Conservation (phyloP, 2,329 filamentous ascomycete genomes). For the Ciborinia camelliae region DNA sequence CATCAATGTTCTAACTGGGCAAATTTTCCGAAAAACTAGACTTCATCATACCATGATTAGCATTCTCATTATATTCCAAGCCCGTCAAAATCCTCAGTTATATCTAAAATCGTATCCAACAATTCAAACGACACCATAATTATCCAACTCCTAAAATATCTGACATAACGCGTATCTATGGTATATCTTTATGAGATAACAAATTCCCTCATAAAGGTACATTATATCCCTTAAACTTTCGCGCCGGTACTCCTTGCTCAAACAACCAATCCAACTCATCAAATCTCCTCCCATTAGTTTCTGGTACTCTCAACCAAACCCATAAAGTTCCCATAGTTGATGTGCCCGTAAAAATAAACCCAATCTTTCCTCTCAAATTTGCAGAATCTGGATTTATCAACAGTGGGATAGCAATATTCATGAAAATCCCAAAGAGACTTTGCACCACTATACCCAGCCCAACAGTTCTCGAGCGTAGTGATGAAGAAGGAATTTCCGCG, state of each 20-base stretch:
- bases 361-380: slow-evolving; percentile 16
- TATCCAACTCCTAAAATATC: neutral
- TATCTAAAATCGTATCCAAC: neutral
- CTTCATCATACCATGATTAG: neutral
- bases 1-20: neutral
- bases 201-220: neutral
- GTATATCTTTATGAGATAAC: neutral
- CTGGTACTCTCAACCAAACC: slow-evolving; percentile 15
- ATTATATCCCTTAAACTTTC: slow-evolving; percentile 10
- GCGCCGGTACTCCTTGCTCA: slow-evolving; percentile 12
- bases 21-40: neutral
- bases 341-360: slow-evolving; percentile 16
- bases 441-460: slow-evolving; percentile 18
- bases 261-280: slow-evolving; percentile 19
- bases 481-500: slow-evolving; percentile 15
- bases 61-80: neutral
- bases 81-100: neutral
- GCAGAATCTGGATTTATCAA: slow-evolving; percentile 17
- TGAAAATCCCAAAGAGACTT: slow-evolving; percentile 13
- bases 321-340: neutral
- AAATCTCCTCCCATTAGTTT: slow-evolving; percentile 11
- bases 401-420: slow-evolving; percentile 17
- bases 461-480: slow-evolving; percentile 13
- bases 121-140: neutral
- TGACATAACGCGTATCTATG: neutral